Base-by-base conservation (phyloP, 164 flowering plant species). In the Umbilicus rupestris region DNA sequence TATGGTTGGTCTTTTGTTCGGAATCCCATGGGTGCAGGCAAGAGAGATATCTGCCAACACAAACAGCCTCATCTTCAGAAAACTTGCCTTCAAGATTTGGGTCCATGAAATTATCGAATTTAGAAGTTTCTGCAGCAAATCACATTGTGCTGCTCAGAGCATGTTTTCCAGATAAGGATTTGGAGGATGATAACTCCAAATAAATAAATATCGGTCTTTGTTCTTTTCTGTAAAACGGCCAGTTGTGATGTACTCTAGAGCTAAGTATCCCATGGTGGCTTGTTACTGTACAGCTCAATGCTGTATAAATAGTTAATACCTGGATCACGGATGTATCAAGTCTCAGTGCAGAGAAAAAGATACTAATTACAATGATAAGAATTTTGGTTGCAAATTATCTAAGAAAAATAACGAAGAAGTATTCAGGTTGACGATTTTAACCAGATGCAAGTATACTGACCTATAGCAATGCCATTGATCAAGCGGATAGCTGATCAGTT, bases 191-290 rank as follows among this genome's bases (percentile, higher is more conserved):
- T 78, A 42, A 84, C 80, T 30, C 87, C 87, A 66, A 80, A 84
- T 39, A 83, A 81, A 69, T 75, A 84, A n/a, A 82, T 60, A 52
- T 84, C 85, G n/a, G 80, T 84, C 70, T 78, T 82, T 68, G n/a
- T 80, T 84, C 70, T 78, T 82, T 68, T 78, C 79, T 12, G 87
- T 84, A 41, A 82, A 84, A 10, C 78, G 77, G 31, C 87, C 85
- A 0, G 81, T 80, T n/a, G 83, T 80, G 9, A 80, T 70, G 75
- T 84, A 84, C 59, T 84, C 87, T 7, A 85, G 87, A 22, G 87
- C 82, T n/a, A 84, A 63, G n/a, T n/a, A n/a, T n/a, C n/a, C n/a
- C n/a, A n/a, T n/a, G n/a, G n/a, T n/a, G n/a, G n/a, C n/a, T n/a
- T n/a, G n/a, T n/a, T n/a, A n/a, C n/a, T n/a, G n/a, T n/a, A n/a